Evolutionary conservation across 148 eudicot species (phyloP), one percentile per base, ranked within the genome.

Genomic region (Heliosperma pusillum): DNA sequence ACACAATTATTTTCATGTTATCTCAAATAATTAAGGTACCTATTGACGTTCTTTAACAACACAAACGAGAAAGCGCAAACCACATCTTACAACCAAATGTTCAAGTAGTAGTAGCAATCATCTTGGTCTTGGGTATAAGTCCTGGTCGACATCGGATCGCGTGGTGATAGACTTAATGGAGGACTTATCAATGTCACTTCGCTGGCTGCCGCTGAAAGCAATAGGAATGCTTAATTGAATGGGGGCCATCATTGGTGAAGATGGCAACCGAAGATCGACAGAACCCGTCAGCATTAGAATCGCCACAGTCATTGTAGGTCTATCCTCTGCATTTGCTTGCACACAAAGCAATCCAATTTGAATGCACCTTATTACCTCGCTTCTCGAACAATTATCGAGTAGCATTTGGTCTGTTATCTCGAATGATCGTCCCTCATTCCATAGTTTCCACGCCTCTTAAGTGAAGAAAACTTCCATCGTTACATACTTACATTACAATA

Each of bases 321-420:
- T 80, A 13, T 71, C n/a, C 5, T 69, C 58, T 0, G 71, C 27
- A 22, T 74, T 40, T n/a, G 73, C 71, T 69, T 83, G 91, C 1
- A 88, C 84, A n/a, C 89, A 86, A 45, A 88, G 52, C 21, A 86
- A 53, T 10, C 77, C 86, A 4, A 83, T 62, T 6, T 83, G 82
- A 64, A 83, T 81, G 69, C 86, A 83, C 65, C 78, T 83, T 50
- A 74, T 33, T 5, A 78, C 83, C 50, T 83, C 77, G 22, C 24
- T 24, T 9, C 10, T 76, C 11, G 72, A 66, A 44, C 55, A 78
- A n/a, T 71, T 53, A 12, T 66, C 58, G 9, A 36, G 8, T 5
- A 79, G 24, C 4, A 47, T 12, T 2, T 67, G 27, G 55, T 79
- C 81, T 22, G 55, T 57, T 10, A 74, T 57, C 22, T 79, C 77